phyloP scores from a whole-genome alignment of 2,329 filamentous ascomycete genomes.

The Aspergillus sp. region DNA sequence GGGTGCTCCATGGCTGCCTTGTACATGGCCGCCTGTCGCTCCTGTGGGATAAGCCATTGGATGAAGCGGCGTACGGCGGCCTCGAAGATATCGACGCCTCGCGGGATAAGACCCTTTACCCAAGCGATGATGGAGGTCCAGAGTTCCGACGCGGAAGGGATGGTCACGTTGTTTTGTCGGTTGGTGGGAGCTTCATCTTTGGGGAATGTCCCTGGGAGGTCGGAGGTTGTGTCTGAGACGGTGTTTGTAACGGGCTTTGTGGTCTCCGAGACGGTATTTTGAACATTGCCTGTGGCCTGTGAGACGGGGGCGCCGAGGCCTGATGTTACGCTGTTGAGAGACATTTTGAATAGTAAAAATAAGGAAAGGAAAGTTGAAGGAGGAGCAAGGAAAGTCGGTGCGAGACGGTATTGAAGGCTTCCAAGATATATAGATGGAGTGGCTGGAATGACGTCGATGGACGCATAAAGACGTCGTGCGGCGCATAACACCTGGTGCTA shows the following conservation, averaged over 20 bases:
- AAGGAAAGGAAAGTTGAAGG: no score
- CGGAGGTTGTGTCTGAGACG: background rate
- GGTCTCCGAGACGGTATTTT: background rate
- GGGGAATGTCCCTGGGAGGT: conserved; percentile 3
- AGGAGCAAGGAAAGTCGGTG: background rate
- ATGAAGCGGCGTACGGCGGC: conserved; percentile 23
- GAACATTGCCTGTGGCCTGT: background rate
- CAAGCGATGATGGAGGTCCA: background rate
- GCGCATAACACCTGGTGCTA: background rate
- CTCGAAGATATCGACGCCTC: conserved; percentile 29
- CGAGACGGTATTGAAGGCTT: background rate
- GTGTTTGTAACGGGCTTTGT: conserved; percentile 4
- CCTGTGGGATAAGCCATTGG: conserved; percentile 25
- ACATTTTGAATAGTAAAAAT: background rate
- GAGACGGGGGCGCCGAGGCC: background rate
- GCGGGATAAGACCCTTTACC: conserved; percentile 14
- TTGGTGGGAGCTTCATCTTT: conserved; percentile 1
- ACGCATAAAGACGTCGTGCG: background rate
- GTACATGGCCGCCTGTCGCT: conserved; percentile 28
- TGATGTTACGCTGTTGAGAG: conserved; percentile 2
- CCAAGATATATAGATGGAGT: background rate
- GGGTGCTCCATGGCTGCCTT: conserved; percentile 29
- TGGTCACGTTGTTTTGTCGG: conserved; percentile 4
- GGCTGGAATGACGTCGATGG: background rate
- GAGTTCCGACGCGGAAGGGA: conserved; percentile 1